Base-by-base conservation (phyloP, 1,139 yeast species). In the Yamadazyma atlantica region DNA sequence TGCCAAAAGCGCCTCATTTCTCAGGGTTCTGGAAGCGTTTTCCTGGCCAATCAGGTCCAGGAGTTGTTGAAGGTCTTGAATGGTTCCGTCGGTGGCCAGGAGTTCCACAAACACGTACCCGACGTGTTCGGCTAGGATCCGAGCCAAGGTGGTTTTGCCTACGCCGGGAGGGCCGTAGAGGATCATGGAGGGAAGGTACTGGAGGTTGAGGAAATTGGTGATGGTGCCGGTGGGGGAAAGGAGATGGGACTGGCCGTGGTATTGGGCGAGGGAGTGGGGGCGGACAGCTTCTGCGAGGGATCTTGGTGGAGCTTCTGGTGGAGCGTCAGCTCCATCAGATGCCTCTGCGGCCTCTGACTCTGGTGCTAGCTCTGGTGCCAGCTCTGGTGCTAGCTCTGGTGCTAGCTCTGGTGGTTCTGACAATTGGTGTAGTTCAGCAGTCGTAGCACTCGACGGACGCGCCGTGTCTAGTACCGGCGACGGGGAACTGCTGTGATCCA, bases 81-180 rank as follows among this genome's bases (percentile, higher is more conserved):
- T 45, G 0, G 72, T 61, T 3, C 64, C 51, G 36, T 64, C 66
- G 0, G 75, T 69, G 2, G 75, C 75, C 3, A 73, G 67, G 18
- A 66, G 48, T 40, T 69, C 74, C 9, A 62, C 49, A 41, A 69
- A 61, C n/a, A 58, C 63, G 42, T 69, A 66, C 10, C 58, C 58
- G 3, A 62, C 58, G 30, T 61, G 61, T 4, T 45, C 33, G 0
- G 75, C 70, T 13, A 70, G 41, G 2, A 69, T 58, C 4, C 61
- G 43, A 1, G 75, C 75, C n/a, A 71, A 39, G 0, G 75, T 66
- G 1, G 75, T 70, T 43, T 71, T 71, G 0, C 77, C 77, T 9
- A 66, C 69, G 1, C 77, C 76, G 1, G 75, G 74, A 0, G 75
- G 75, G 0, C 77, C 77, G 35, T 55, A 49, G 5, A 71, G 53